Percentiles rank a stretch among this genome's conserved stretches.
Conservation (phyloP, 2,329 filamentous ascomycete genomes). For the Aspergillus japonicus region DNA sequence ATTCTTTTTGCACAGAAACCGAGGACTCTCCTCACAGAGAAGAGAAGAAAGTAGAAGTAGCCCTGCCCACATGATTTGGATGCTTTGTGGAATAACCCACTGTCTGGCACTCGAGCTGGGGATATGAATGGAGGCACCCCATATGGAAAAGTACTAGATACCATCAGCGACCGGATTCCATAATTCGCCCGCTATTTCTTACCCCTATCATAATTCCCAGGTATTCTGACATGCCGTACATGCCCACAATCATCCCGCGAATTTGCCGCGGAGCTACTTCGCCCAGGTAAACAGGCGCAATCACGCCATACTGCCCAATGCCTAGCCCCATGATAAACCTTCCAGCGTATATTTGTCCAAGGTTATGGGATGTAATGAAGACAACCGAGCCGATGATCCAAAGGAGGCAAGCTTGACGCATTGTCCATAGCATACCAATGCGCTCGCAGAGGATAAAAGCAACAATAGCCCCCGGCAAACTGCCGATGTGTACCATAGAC, state of each 20-base stretch:
- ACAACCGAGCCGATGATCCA: slow-evolving; percentile 30
- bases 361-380: slow-evolving; percentile 30
- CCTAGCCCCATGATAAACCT: slow-evolving; percentile 35
- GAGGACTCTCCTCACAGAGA: slow-evolving; percentile 64
- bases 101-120: slow-evolving; percentile 38
- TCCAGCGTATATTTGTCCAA: slow-evolving; percentile 32
- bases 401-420: slow-evolving; percentile 18
- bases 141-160: slow-evolving; percentile 32
- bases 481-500: slow-evolving; percentile 43
- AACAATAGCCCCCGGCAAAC: slow-evolving; percentile 36
- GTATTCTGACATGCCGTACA: slow-evolving; percentile 24
- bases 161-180: neutral
- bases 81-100: slow-evolving; percentile 64
- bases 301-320: slow-evolving; percentile 63
- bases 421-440: slow-evolving; percentile 28
- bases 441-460: slow-evolving; percentile 29
- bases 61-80: slow-evolving; percentile 70
- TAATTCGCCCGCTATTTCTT: neutral
- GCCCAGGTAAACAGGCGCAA: slow-evolving; percentile 85
- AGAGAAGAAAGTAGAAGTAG: slow-evolving; percentile 65
- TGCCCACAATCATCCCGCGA: slow-evolving; percentile 57
- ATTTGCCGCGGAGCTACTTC: slow-evolving; percentile 72
- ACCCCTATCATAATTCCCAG: slow-evolving; percentile 25
- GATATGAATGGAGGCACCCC: slow-evolving; percentile 51
- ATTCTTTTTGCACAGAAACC: slow-evolving; percentile 65